Evolutionary conservation across 441 rosid species (phyloP).

Genomic region (Adansonia gregorii): DNA sequence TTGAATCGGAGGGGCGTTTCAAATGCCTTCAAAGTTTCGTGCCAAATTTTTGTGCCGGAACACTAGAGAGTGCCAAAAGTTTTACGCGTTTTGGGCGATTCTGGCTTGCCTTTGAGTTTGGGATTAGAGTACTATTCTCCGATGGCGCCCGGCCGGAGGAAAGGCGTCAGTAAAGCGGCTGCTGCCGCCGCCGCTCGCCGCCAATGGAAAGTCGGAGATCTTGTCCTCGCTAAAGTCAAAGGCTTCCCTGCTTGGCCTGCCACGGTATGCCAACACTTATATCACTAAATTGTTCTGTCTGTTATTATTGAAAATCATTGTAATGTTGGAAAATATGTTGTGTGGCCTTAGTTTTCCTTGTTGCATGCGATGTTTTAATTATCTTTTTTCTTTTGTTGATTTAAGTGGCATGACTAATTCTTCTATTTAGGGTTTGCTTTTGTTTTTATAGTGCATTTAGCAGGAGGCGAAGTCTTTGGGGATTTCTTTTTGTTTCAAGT

Average conservation of each 20-base stretch:
- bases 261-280: constrained; percentile 53
- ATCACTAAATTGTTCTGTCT: neutral
- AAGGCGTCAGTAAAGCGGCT: constrained; percentile 68
- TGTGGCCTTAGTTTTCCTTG: constrained; percentile 13
- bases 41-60: constrained; percentile 42
- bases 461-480: neutral
- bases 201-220: constrained; percentile 98
- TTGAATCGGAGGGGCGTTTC: constrained; percentile 37
- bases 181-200: constrained; percentile 86
- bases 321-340: neutral
- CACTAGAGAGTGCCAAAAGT: constrained; percentile 47
- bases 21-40: constrained; percentile 56
- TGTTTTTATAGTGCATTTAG: neutral
- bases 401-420: neutral
- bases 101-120: constrained; percentile 35
- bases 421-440: constrained; percentile 4
- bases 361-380: constrained; percentile 10
- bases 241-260: constrained; percentile 99
- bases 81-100: constrained; percentile 45
- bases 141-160: constrained; percentile 88
- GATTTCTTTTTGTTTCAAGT: neutral
- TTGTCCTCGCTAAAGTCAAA: constrained; percentile 95
- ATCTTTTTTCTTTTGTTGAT: neutral
- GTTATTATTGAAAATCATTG: neutral
- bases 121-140: constrained; percentile 25